Base-by-base conservation (phyloP, 441 rosid species). In the Erysimum cheiri region DNA sequence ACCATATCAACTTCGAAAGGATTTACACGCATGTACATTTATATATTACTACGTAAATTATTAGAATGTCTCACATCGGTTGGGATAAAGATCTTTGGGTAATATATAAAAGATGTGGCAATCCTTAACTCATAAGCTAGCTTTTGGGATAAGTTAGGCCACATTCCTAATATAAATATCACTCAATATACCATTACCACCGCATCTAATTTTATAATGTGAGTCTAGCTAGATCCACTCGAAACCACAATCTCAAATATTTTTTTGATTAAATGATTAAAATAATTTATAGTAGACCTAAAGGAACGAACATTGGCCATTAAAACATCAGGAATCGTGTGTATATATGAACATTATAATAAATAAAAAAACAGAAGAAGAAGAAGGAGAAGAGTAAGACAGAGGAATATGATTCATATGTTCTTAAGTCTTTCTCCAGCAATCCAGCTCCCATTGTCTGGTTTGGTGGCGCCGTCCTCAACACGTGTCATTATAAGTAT, bases 381-480 rank as follows among this genome's bases (percentile, higher is more conserved):
- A n/a, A n/a, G 0, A 44, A 64, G 49, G 47, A 56, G 13, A 44
- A 35, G 49, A 73, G 78, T 68, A 62, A 61, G 46, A 68, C 35
- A 53, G 19, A 58, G 12, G 77, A 50, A 53, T 28, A 28, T 69
- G 41, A n/a, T 17, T 60, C 33, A 40, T 36, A 50, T 50, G 60
- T 53, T 60, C 65, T 63, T 12, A 69, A 69, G 74, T 69, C 72
- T 71, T 77, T 58, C 67, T 76, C 81, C 85, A 64, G 69, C 73
- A 75, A 82, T 81, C 82, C 89, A 83, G 86, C 84, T 70, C 75
- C 77, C 55, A 5, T 37, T 58, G 78, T 71, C 80, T 79, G 74
- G 85, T 84, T 84, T 81, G 88, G 90, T 86, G 87, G 80, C 93
- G 93, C 96, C 96, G 83, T 88, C 92, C 82, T 82, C 37, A 44